Conservation (phyloP, 2,329 filamentous ascomycete genomes). For the Hymenoscyphus linearis region DNA sequence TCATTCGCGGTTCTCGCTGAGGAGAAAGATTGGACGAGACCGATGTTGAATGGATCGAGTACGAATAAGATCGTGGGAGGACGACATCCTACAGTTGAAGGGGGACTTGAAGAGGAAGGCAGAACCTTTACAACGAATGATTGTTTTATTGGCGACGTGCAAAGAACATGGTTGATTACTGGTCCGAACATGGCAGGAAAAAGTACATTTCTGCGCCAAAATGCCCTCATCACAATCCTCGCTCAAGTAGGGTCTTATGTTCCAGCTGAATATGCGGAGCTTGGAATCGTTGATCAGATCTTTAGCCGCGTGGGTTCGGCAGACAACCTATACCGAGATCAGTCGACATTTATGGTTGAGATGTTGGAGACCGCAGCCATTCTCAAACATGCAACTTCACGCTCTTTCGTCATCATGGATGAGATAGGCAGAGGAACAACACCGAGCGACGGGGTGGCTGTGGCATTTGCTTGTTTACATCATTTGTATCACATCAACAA, state of each 20-base stretch:
- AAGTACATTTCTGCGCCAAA: slow-evolving; percentile 91
- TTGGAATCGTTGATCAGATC: slow-evolving; percentile 92
- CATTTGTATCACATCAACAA: slow-evolving; percentile 74
- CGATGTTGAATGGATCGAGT: slow-evolving; percentile 60
- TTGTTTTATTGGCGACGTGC: slow-evolving; percentile 69
- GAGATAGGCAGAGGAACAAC: slow-evolving; percentile 94
- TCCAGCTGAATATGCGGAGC: slow-evolving; percentile 76
- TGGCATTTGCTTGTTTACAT: slow-evolving; percentile 82
- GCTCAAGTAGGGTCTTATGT: slow-evolving; percentile 92
- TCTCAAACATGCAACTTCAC: slow-evolving; percentile 73
- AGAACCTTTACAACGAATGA: slow-evolving; percentile 81
- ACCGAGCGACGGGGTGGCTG: slow-evolving; percentile 82
- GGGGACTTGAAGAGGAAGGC: slow-evolving; percentile 72
- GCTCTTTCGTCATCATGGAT: slow-evolving; percentile 96
- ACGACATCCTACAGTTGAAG: slow-evolving; percentile 87
- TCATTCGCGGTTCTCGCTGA: slow-evolving; percentile 76
- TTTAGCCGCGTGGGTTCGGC: slow-evolving; percentile 92
- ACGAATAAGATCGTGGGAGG: slow-evolving; percentile 77
- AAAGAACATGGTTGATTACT: slow-evolving; percentile 63
- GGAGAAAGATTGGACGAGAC: slow-evolving; percentile 69
- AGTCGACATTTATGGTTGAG: slow-evolving; percentile 99
- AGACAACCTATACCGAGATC: slow-evolving; percentile 89
- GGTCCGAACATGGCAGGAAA: slow-evolving; percentile 99
- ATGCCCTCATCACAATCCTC: slow-evolving; percentile 87
- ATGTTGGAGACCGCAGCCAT: slow-evolving; percentile 97